Evolutionary conservation across 306 rosid species (phyloP), one percentile per base, ranked within the genome.

Genomic region (Castanospermum australe): DNA sequence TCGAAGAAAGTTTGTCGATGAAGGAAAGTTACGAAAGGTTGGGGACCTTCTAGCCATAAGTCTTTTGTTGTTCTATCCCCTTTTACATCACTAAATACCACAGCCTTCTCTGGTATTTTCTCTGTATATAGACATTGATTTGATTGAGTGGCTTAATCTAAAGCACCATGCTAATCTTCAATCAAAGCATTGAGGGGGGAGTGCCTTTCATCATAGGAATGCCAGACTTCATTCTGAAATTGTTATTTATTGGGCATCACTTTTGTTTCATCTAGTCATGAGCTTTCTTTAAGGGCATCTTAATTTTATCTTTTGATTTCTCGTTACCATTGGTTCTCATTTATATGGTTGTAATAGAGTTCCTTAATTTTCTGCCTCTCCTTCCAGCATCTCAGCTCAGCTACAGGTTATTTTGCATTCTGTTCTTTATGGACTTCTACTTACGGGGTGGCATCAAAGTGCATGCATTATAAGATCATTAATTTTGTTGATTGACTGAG

Each of bases 21-120:
- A 96, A 89, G 99, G 99, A 83, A 96, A 96, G 85, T 86, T 96
- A 54, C 87, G 97, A 6, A 96, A 93, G 98, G 99, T 96, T 73
- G 71, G 71, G 75, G 17, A 67, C 38, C 61, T 66, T 22, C 44
- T 33, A 41, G 71, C 70, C 55, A 25, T 50, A 28, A 45, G 36
- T 30, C 28, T 75, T 41, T 33, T 33, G 22, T 59, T 75, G 22
- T 75, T 32, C 68, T 80, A 7, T 51, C 18, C 80, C 50, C 42
- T 15, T 72, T 42, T 52, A 67, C 70, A 22, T 84, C 15, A 42
- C 71, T 21, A 71, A 55, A 71, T n/a, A 57, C 35, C 15, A 64
- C 48, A 45, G 33, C 44, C 7, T 33, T 17, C 13, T 17, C 13
- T 39, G 32, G 55, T 51, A 14, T 52, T 83, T 73, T 8, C 10